A percentile compares a stretch with the other conserved stretches of the same genome.
These are phyloP conservation scores for Acanthamoeba sp. DNA, from an alignment of 208 protist genomes.

Conservation along the genomic window DNA sequence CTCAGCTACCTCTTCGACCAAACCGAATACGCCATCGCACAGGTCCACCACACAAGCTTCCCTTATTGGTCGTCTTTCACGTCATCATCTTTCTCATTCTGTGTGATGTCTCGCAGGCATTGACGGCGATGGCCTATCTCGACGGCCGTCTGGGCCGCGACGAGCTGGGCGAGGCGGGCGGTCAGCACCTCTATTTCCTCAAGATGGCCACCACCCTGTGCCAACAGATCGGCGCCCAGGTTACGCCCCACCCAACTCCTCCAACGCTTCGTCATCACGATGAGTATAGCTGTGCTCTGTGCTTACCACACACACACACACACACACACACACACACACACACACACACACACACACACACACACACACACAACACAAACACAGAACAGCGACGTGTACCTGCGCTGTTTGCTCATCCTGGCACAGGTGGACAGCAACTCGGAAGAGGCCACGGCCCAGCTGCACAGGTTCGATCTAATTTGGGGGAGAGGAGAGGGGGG, in stretches of 20 bases:
- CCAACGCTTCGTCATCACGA: too few species aligned
- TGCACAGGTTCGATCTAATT: too few species aligned
- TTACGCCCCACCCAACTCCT: not conserved
- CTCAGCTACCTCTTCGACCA: not conserved
- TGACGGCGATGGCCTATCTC: not conserved
- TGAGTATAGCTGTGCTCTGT: too few species aligned
- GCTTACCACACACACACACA: not conserved
- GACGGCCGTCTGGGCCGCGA: not conserved
- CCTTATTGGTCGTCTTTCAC: too few species aligned
- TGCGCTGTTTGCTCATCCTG: not conserved
- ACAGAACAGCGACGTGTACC: constrained; percentile 1
- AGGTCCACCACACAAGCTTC: too few species aligned
- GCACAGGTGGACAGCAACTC: not conserved
- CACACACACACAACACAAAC: not conserved
- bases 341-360: not conserved
- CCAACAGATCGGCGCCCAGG: not conserved
- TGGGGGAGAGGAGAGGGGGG: too few species aligned
- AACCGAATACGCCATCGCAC: not conserved
- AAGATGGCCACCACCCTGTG: not conserved
- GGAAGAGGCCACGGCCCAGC: not conserved
- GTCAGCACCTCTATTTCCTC: not conserved
- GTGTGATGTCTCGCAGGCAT: not conserved
- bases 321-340: too few species aligned
- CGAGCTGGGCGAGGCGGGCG: not conserved
- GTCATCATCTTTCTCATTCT: too few species aligned